phyloP scores from a whole-genome alignment of 2,329 filamentous ascomycete species.

The Hyphodiscus sp. region DNA sequence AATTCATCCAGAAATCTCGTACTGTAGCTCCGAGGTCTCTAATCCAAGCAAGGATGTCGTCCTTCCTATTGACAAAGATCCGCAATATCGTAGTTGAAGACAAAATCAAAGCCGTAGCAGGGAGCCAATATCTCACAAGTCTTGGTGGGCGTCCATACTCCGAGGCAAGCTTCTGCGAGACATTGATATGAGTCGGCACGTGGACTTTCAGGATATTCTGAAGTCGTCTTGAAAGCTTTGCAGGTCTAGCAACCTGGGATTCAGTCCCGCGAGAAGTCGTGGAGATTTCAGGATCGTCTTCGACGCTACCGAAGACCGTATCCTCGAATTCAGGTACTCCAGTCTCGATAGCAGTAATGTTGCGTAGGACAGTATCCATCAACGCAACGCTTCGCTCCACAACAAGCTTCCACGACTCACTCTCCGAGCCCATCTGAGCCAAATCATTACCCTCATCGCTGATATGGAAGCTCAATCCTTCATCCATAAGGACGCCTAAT shows the following conservation, averaged over 20 bases:
- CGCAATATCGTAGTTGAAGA: conserved; percentile 84
- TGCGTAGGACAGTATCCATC: conserved; percentile 78
- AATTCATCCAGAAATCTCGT: conserved; percentile 91
- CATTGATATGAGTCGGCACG: conserved; percentile 59
- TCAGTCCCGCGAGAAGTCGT: conserved; percentile 28
- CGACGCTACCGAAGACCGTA: conserved; percentile 55
- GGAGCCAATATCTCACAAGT: conserved; percentile 84
- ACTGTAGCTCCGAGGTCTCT: conserved; percentile 70
- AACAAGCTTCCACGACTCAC: conserved; percentile 59
- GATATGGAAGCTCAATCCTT: conserved; percentile 65
- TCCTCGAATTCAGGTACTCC: conserved; percentile 60
- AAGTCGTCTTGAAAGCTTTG: conserved; percentile 60
- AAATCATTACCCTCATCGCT: conserved; percentile 49
- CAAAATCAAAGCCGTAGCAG: conserved; percentile 61
- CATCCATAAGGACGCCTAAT: conserved; percentile 79
- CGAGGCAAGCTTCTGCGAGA: conserved; percentile 48
- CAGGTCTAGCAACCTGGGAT: conserved; percentile 31
- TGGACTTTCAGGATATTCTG: conserved; percentile 61
- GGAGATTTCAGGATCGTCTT: conserved; percentile 53
- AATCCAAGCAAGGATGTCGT: conserved; percentile 75
- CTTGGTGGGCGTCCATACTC: conserved; percentile 69
- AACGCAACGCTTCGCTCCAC: conserved; percentile 75
- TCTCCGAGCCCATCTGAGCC: conserved; percentile 37
- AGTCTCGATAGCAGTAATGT: conserved; percentile 58
- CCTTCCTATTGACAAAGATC: conserved; percentile 65